Conservation (phyloP, 2,329 filamentous ascomycete genomes). For the Aspergillus sp. region DNA sequence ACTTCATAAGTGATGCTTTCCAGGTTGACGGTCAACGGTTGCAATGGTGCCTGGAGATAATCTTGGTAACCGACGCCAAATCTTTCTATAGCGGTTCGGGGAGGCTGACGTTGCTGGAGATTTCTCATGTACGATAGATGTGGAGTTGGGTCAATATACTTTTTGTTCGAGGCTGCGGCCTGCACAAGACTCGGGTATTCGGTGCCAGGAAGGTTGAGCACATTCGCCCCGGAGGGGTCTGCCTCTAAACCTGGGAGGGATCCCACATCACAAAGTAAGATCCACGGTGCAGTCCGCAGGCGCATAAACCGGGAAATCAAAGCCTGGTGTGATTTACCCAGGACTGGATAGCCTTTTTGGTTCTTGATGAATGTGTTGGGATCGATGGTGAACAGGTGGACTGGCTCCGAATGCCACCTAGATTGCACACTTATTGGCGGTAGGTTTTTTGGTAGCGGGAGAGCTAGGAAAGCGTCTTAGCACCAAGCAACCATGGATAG, state of each 20-base stretch:
- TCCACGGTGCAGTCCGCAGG: conserved; percentile 58
- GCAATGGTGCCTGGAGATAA: conserved; percentile 90
- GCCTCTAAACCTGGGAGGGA: conserved; percentile 50
- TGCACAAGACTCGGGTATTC: conserved; percentile 72
- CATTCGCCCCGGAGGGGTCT: conserved; percentile 14
- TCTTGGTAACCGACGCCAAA: conserved; percentile 80
- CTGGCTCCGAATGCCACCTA: conserved; percentile 64
- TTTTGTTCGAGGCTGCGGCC: conserved; percentile 53
- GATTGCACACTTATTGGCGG: conserved; percentile 57
- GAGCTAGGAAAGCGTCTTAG: conserved; percentile 43
- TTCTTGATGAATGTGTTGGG: conserved; percentile 58
- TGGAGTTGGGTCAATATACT: conserved; percentile 57
- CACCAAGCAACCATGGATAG: background rate
- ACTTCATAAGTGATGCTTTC: conserved; percentile 98
- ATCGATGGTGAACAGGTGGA: conserved; percentile 57
- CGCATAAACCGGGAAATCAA: conserved; percentile 59
- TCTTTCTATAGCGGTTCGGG: conserved; percentile 61
- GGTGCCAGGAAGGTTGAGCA: conserved; percentile 22
- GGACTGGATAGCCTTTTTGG: conserved; percentile 57
- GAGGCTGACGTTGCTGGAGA: conserved; percentile 77
- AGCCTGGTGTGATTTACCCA: conserved; percentile 59
- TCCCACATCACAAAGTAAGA: conserved; percentile 60
- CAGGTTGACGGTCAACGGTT: conserved; percentile 92
- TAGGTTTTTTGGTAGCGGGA: conserved; percentile 60
- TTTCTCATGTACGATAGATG: conserved; percentile 81